Evolutionary conservation across 345 rosid genomes (phyloP).

Genomic region (Populus deltoides): DNA sequence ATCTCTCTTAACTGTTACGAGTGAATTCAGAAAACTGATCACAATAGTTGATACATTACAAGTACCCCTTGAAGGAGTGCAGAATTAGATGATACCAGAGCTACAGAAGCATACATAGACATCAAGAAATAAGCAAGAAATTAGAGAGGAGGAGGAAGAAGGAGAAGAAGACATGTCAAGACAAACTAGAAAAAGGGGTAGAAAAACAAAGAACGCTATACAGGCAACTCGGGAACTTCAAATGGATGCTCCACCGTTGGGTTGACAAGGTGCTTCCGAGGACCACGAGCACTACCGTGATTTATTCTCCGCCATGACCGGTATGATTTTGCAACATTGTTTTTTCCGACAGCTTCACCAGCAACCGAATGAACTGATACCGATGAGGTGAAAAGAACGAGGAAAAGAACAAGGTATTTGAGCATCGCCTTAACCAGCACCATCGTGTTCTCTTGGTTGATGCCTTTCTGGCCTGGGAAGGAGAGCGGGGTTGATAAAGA

Average conservation of each 20-base stretch:
- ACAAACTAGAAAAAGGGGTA: not conserved
- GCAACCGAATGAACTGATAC: slow-evolving; percentile 14
- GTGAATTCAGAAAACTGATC: not conserved
- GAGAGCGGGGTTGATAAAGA: not conserved
- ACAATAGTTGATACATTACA: not conserved
- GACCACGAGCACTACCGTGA: slow-evolving; percentile 47
- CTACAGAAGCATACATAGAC: slow-evolving; percentile 1
- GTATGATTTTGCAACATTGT: not conserved
- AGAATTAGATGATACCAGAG: not conserved
- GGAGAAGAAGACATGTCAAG: not conserved
- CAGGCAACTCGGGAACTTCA: slow-evolving; percentile 33
- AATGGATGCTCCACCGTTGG: slow-evolving; percentile 29
- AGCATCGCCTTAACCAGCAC: slow-evolving; percentile 11
- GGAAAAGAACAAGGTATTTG: slow-evolving; percentile 17
- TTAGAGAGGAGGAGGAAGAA: not conserved
- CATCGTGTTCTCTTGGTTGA: slow-evolving; percentile 11
- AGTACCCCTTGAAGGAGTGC: not conserved
- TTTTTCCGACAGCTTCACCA: not conserved
- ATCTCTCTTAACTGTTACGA: not conserved
- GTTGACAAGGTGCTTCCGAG: slow-evolving; percentile 33
- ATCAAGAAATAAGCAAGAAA: not conserved
- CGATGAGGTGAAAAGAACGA: slow-evolving; percentile 28
- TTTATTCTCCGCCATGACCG: slow-evolving; percentile 24
- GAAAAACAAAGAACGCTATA: slow-evolving; percentile 9
- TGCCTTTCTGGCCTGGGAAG: not conserved